Evolutionary conservation across 371 early-diverging fungal species (phyloP), one percentile per base, ranked within the genome.

Genomic region (Rhizopus sp.): DNA sequence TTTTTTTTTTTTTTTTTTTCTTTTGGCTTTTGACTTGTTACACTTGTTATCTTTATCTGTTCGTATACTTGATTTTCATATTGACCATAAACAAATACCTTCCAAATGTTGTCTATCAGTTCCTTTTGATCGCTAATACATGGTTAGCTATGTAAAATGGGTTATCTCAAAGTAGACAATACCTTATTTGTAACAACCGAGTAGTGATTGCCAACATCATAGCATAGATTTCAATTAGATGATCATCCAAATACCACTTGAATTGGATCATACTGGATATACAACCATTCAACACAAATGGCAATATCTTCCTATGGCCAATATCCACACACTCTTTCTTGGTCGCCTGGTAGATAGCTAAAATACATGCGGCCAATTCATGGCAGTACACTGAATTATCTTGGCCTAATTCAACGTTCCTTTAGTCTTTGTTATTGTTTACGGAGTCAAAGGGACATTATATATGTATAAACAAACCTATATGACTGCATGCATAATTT

Each of bases 151-250:
- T 13, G n/a, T 56, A 53, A 5, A 33, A 15, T n/a, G 7, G 44
- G 8, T 17, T 60, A 67, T 61, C 57, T 57, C 53, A 48, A 30
- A 38, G 37, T 53, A 4, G 65, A 64, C 23, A 23, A 16, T 50
- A 30, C 52, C 52, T 59, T 15, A 32, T 23, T 9, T 8, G 23
- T 23, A 32, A 23, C 33, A 57, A 47, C 5, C 66, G 44, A 16
- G 52, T 57, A 12, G 66, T 66, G 13, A 61, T 45, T 9, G 66
- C 66, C 12, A 46, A 30, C 1, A 66, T 54, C 55, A 57, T 61
- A 13, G 66, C 53, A 37, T 61, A 66, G 3, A 33, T 5, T 0
- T 61, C 62, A 29, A 66, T 41, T 5, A 66, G 16, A n/a, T 30
- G 30, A 15, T 55, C 30, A 47, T 66, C 58, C 23, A 70, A 48